Evolutionary conservation across 805 yeast genomes (phyloP).

Genomic region (Lachancea sp.): DNA sequence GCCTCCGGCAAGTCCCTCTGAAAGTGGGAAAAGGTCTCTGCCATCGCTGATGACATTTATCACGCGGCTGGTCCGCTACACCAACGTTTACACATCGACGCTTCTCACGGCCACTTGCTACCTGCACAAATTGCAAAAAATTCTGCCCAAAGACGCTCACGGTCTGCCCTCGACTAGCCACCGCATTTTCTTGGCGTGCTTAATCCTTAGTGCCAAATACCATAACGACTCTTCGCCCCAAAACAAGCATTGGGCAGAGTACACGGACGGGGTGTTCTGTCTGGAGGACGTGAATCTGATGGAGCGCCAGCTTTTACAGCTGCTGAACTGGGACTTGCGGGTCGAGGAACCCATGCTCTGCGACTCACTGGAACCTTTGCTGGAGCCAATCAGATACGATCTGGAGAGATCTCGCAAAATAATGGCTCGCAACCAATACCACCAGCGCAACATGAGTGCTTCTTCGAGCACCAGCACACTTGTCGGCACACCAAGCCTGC

Average conservation of each 20-base stretch:
- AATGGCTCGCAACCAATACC: slow-evolving; percentile 13
- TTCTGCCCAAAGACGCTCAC: slow-evolving; percentile 63
- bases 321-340: slow-evolving; percentile 66
- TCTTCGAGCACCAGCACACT: slow-evolving; percentile 22
- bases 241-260: slow-evolving; percentile 72
- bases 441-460: slow-evolving; percentile 18
- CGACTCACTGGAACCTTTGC: slow-evolving; percentile 61
- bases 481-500: slow-evolving; percentile 8
- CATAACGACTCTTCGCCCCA: slow-evolving; percentile 76
- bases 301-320: slow-evolving; percentile 68
- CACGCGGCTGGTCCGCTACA: slow-evolving; percentile 61
- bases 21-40: slow-evolving; percentile 12
- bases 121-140: slow-evolving; percentile 52
- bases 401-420: slow-evolving; percentile 27
- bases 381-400: slow-evolving; percentile 61
- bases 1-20: slow-evolving; percentile 18
- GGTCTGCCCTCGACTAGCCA: slow-evolving; percentile 78
- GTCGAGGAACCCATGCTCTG: slow-evolving; percentile 64
- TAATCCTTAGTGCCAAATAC: slow-evolving; percentile 65
- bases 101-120: slow-evolving; percentile 66
- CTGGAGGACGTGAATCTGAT: slow-evolving; percentile 66
- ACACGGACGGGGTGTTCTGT: slow-evolving; percentile 67
- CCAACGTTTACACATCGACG: slow-evolving; percentile 77
- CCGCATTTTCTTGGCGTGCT: slow-evolving; percentile 66
- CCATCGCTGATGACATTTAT: slow-evolving; percentile 74